Conservation (phyloP, 2,329 filamentous ascomycete genomes). For the Penicillium sp. region DNA sequence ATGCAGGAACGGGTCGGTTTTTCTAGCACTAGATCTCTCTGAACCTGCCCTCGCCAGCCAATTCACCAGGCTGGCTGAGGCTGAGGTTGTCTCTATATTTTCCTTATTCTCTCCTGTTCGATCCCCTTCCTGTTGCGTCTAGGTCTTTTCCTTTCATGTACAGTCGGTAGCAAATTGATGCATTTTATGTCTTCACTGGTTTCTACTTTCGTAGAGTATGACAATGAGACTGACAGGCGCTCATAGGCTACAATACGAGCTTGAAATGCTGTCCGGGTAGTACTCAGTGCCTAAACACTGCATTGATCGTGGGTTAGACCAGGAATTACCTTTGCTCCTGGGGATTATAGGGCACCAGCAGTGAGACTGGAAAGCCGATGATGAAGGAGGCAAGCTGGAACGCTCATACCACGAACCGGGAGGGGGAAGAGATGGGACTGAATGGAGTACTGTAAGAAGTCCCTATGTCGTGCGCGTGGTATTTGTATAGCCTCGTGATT, state of each 20-base stretch:
- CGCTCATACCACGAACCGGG: neutral
- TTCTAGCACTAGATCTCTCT: conserved; percentile 19
- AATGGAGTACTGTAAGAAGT: neutral
- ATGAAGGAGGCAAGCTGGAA: too few species aligned
- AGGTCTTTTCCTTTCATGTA: conserved; percentile 26
- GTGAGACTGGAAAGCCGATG: too few species aligned
- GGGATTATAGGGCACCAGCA: neutral
- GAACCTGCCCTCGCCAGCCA: conserved; percentile 11
- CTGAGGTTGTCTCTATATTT: conserved; percentile 24
- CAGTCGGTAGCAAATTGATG: conserved; percentile 31
- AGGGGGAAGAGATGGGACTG: neutral
- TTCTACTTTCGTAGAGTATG: conserved; percentile 6
- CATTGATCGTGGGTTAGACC: neutral
- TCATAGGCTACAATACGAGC: conserved; percentile 22
- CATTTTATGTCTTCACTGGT: conserved; percentile 24
- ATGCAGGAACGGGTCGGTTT: conserved; percentile 18
- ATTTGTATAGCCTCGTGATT: neutral
- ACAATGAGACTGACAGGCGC: conserved; percentile 19
- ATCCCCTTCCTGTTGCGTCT: conserved; percentile 29
- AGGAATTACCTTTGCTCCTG: neutral
- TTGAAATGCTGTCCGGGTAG: too few species aligned
- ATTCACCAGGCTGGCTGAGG: conserved; percentile 12
- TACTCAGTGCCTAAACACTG: neutral
- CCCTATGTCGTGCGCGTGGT: too few species aligned
- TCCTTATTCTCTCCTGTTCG: conserved; percentile 18